Conservation (phyloP, 129 eudicot genomes). For the Cynara cardunculus region DNA sequence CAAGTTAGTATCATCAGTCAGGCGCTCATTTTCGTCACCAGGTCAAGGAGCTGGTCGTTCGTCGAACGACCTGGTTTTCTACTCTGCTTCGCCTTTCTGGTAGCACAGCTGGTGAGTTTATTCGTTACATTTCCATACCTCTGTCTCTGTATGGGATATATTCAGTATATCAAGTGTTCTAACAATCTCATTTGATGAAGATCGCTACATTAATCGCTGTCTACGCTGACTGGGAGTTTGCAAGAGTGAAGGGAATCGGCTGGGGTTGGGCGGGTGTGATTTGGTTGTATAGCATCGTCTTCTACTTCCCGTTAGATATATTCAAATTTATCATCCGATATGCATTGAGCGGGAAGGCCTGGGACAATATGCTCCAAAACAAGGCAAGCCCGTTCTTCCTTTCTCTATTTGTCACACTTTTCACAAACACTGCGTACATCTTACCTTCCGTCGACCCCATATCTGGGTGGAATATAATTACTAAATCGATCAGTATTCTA, state of each 20-base stretch:
- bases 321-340: conserved; percentile 70
- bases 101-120: conserved; percentile 71
- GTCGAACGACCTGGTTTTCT: conserved; percentile 80
- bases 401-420: neutral
- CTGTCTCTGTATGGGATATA: neutral
- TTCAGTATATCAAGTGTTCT: neutral
- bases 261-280: conserved; percentile 98
- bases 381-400: conserved; percentile 32
- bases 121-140: neutral
- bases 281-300: conserved; percentile 61
- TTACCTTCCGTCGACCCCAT: neutral
- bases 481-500: neutral
- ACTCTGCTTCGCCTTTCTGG: conserved; percentile 55
- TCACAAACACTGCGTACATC: neutral
- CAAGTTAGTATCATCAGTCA: conserved; percentile 93
- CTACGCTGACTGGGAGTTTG: conserved; percentile 76
- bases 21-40: conserved; percentile 88
- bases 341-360: conserved; percentile 69
- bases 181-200: conserved; percentile 21
- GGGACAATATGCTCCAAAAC: conserved; percentile 62
- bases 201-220: conserved; percentile 76
- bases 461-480: neutral
- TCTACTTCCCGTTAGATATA: conserved; percentile 63
- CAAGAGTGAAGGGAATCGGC: conserved; percentile 64
- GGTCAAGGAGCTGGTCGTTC: conserved; percentile 85